Evolutionary conservation across 495 filamentous ascomycete species (phyloP), one percentile per base, ranked within the genome.

Genomic region (Cercophora newfieldiana): DNA sequence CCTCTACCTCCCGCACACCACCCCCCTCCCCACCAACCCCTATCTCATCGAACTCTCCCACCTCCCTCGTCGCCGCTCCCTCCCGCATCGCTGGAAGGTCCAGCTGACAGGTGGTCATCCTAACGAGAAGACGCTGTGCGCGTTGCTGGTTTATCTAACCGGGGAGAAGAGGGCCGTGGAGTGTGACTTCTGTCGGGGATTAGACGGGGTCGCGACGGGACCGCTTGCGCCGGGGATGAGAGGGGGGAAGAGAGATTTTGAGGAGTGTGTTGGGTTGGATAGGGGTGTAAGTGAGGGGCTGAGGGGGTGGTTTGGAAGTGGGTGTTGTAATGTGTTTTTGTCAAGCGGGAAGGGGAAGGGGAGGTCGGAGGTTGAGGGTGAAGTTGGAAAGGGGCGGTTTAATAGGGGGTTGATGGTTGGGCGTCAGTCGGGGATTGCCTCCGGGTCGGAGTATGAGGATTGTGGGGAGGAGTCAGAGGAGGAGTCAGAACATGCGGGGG

Each of bases 111-210:
- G 60, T 14, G 59, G 54, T 1, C 19, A 24, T 25, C 56, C 63
- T 31, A 8, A 55, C 56, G 2, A 14, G 8, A 61, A 57, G 10
- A 57, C 48, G 12, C 22, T 64, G 1, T 66, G 54, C 16, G 66
- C 56, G 0, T 19, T 68, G 30, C 22, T 71, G 4, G 66, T 64
- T 6, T 66, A 64, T 31, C 54, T 71, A 7, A 54, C 21, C 5
- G 63, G 69, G 0, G 26, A 25, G 12, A 29, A 61, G 19, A 24
- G 18, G 7, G 7, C 2, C 14, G 7, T 28, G 1, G 48, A 48
- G 10, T 67, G 68, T 30, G 21, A 6, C 0, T 22, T 33, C 19
- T 69, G 68, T 30, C 37, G 12, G 21, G 21, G 16, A 1, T 3
- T 19, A 22, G 14, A 44, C 16, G 22, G 4, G 1, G 10, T 53